Conservation (phyloP, 169 alveolate genomes). For the Babesia bigemina region DNA sequence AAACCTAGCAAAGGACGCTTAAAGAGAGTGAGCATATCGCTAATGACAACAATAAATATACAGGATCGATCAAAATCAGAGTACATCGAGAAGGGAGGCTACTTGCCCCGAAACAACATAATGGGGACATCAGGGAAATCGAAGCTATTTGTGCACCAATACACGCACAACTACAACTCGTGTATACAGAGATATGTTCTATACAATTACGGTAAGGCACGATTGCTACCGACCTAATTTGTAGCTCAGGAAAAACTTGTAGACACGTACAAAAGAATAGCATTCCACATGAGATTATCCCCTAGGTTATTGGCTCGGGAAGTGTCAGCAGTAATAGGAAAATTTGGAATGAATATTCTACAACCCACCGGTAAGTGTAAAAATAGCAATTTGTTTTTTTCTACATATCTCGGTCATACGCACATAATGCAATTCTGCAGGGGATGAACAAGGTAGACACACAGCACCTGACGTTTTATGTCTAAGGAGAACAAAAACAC, state of each 20-base stretch:
- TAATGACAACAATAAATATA: background rate
- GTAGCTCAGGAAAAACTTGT: slow-evolving; percentile 59
- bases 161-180: slow-evolving; percentile 10
- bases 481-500: slow-evolving; percentile 53
- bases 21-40: slow-evolving; percentile 12
- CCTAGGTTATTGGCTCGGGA: slow-evolving; percentile 61
- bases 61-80: background rate
- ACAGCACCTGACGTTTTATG: slow-evolving; percentile 41
- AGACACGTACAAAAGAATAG: slow-evolving; percentile 56
- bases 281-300: slow-evolving; percentile 59
- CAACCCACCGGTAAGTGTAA: slow-evolving; percentile 47
- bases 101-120: background rate
- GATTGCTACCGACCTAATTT: background rate
- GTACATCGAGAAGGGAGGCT: slow-evolving; percentile 11
- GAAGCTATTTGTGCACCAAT: too few relatives aligned
- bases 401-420: background rate
- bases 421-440: slow-evolving; percentile 8
- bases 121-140: background rate
- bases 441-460: slow-evolving; percentile 35
- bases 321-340: slow-evolving; percentile 65
- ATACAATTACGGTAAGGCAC: slow-evolving; percentile 61
- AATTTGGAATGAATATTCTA: slow-evolving; percentile 59
- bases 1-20: background rate
- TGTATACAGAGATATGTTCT: slow-evolving; percentile 37
- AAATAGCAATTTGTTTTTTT: background rate